A percentile compares a stretch with the other conserved stretches of the same genome.
These are phyloP conservation scores for Ustilago bromivora DNA, from an alignment of 1,284 basidiomycete genomes.

Conservation along the genomic window DNA sequence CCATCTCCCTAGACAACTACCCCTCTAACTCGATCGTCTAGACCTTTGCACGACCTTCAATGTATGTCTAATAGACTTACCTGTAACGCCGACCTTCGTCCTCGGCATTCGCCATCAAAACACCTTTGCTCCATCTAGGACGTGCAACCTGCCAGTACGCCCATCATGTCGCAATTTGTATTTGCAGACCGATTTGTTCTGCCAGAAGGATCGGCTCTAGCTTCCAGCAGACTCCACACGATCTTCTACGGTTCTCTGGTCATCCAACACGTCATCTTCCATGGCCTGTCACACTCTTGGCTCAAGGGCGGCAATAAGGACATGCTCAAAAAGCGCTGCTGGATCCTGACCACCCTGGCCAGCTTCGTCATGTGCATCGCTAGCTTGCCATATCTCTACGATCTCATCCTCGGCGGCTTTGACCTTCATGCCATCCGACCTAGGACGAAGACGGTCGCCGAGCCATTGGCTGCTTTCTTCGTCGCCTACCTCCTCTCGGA, in stretches of 20 bases:
- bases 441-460: conserved; percentile 52
- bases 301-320: conserved; percentile 53
- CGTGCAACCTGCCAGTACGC: neutral
- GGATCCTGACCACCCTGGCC: conserved; percentile 68
- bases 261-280: conserved; percentile 62
- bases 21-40: neutral
- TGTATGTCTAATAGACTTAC: neutral
- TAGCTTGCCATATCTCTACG: conserved; percentile 62
- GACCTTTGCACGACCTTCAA: neutral
- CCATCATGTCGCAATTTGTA: conserved; percentile 40
- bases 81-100: neutral
- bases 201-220: conserved; percentile 33
- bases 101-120: neutral
- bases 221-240: conserved; percentile 32
- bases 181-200: conserved; percentile 47
- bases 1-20: neutral
- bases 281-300: conserved; percentile 53
- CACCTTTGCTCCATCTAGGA: conserved; percentile 5
- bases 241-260: conserved; percentile 55
- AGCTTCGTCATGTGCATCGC: conserved; percentile 60
- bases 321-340: conserved; percentile 64
- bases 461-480: conserved; percentile 63
- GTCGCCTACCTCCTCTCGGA: conserved; percentile 66
- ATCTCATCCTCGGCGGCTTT: conserved; percentile 57
- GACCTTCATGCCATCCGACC: conserved; percentile 55